A percentile compares a stretch with the other conserved stretches of the same genome.
These are phyloP conservation scores for Helicostylum pulchrum DNA, from an alignment of 192 early-diverging fungal genomes.

Conservation along the genomic window DNA sequence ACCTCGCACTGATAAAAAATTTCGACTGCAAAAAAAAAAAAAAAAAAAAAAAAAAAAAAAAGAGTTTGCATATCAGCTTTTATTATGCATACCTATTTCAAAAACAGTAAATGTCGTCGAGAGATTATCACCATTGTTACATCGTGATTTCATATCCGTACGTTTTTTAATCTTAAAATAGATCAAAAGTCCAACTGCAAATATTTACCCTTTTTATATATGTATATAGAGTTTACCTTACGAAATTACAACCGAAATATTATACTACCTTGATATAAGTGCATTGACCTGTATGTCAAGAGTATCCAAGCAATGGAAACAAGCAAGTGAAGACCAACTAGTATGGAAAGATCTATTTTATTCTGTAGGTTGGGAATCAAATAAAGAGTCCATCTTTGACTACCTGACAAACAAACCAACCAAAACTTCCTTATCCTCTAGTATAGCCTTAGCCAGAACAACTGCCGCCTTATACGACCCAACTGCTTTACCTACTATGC, in stretches of 20 bases:
- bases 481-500: conserved; percentile 14
- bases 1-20: background rate
- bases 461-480: conserved; percentile 13
- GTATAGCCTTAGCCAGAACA: conserved; percentile 11
- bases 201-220: background rate
- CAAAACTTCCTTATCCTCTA: background rate
- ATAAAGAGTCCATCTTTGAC: conserved; percentile 17
- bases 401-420: conserved; percentile 13
- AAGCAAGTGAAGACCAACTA: conserved; percentile 55
- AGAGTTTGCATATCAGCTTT: conserved; percentile 58
- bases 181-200: background rate
- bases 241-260: conserved; percentile 55
- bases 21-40: too few species aligned
- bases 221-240: conserved; percentile 42
- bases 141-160: conserved; percentile 56
- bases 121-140: conserved; percentile 48
- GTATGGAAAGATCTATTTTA: conserved; percentile 58
- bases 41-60: conserved; percentile 8
- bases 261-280: conserved; percentile 46
- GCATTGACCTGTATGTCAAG: conserved; percentile 44
- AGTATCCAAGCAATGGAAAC: conserved; percentile 60
- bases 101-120: conserved; percentile 41
- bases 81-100: conserved; percentile 48
- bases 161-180: background rate
- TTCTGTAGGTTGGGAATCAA: conserved; percentile 16